Base-by-base conservation (phyloP, 495 filamentous ascomycete species). In the Penicillium flavigenum region DNA sequence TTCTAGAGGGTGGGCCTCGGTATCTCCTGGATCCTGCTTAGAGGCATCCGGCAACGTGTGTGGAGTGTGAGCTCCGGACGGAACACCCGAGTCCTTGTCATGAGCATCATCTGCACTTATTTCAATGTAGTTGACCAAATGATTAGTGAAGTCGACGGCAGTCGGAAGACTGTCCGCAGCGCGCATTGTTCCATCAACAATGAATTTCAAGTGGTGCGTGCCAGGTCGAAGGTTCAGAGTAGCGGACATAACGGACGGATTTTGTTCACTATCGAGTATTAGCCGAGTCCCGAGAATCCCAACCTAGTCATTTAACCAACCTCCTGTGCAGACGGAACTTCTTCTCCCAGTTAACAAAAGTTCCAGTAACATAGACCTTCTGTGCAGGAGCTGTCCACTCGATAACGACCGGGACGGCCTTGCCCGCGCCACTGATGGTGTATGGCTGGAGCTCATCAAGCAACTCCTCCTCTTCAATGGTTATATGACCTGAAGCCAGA, bases 121-220 rank as follows among this genome's bases (percentile, higher is more conserved):
- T 74, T 98, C 94, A 63, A 98, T 86, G 65, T 98, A 98, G 75
- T 98, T 98, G 58, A 98, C 92, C 20, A 98, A 76, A 65, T 96
- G 92, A 67, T 96, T 96, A 42, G 91, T 94, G 69, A 91, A 96
- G 73, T 98, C 94, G 26, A 98, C 94, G 0, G 94, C 93, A 0
- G 95, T 98, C 3, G 94, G 92, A 22, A 96, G 82, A 59, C 88
- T 83, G 44, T 89, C 85, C 5, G 92, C 92, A 17, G 89, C 89
- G 57, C 85, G 81, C 92, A 98, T 96, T 58, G 91, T 86, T 36
- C 88, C 89, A 72, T 97, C 92, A 26, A 98, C 90, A 62, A 98
- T 83, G 76, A 98, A 98, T 64, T 94, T 91, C 61, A 98, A 79
- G 73, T 98, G 94, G 73, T 98, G 94, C 1, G 94, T 98, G 39